A percentile compares a stretch with the other conserved stretches of the same genome.
Evolutionary conservation across 2,329 filamentous ascomycete genomes (phyloP).

Genomic region (Xenoacremonium recifei): DNA sequence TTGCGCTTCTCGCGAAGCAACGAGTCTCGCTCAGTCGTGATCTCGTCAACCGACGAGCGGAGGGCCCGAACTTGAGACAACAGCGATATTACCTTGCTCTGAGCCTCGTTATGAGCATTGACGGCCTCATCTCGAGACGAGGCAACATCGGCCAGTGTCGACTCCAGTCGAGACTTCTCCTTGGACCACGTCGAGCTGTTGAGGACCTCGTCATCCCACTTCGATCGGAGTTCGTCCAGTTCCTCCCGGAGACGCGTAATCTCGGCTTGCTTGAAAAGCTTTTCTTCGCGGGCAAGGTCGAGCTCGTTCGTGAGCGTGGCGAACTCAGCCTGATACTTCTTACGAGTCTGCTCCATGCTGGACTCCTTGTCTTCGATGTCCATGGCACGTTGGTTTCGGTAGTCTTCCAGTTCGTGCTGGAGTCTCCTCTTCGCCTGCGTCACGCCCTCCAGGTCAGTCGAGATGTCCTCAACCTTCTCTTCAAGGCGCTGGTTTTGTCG

Average conservation of each 20-base stretch:
- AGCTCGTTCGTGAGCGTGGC: conserved; percentile 87
- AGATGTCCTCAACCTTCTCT: conserved; percentile 86
- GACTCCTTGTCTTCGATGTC: conserved; percentile 97
- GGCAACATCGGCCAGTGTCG: conserved; percentile 83
- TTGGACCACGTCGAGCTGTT: conserved; percentile 99
- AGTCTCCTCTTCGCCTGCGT: conserved; percentile 89
- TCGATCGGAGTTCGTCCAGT: conserved; percentile 87
- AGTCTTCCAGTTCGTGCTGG: conserved; percentile 96
- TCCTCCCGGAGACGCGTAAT: conserved; percentile 90
- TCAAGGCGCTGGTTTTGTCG: conserved; percentile 86
- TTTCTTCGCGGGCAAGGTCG: conserved; percentile 88
- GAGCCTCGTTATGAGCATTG: conserved; percentile 89
- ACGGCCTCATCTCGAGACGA: conserved; percentile 93
- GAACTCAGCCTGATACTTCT: conserved; percentile 96
- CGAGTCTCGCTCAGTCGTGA: conserved; percentile 79
- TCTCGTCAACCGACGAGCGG: conserved; percentile 80
- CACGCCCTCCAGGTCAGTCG: conserved; percentile 82
- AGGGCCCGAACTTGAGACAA: conserved; percentile 86
- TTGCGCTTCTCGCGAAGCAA: conserved; percentile 87
- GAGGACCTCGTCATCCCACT: conserved; percentile 97
- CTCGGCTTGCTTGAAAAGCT: conserved; percentile 80
- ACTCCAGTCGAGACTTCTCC: conserved; percentile 89
- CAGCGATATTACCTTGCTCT: conserved; percentile 86
- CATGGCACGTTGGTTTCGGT: conserved; percentile 89
- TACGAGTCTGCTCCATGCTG: conserved; percentile 93